Base-by-base conservation (phyloP, 2,329 filamentous ascomycete species). In the Raffaelea ambrosiae region DNA sequence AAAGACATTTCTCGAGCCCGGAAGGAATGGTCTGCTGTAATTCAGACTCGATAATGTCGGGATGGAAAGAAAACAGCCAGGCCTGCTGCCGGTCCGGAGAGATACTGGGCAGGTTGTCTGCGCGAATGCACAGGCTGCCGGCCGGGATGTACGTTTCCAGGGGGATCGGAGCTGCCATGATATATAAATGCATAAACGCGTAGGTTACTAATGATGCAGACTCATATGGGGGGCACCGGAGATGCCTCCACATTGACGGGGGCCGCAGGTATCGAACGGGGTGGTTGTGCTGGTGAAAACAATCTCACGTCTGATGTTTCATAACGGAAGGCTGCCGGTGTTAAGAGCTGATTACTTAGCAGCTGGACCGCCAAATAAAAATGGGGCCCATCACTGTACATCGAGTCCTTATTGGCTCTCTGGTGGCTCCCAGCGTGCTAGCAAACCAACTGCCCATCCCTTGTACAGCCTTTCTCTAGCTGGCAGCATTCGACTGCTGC, bases 391-490 rank as follows among this genome's bases (percentile, higher is more conserved):
- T 16, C n/a, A 8, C 4, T 18, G 31, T 19, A 20, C 7, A 11
- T 5, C n/a, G n/a, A 13, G 16, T 14, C 20, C 31, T 16, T 29
- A 29, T 29, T 29, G 26, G 3, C 5, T 39, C 19, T 22, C 16
- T 26, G 18, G 26, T 5, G 21, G 14, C 40, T 45, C 41, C 63
- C 75, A 82, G 50, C 74, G 67, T 53, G 74, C 71, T 50, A 88
- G 58, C 18, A 88, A 59, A 2, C 81, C 82, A 5, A 88, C 79
- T 22, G 73, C 72, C 83, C 83, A 88, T n/a, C 73, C 76, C 58
- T 77, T 71, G 54, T 86, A 84, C 23, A 56, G 65, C 48, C 78
- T 70, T 50, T 83, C 77, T 9, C 66, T 66, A 0, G 54, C 59
- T 2, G 84, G 83, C 9, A 88, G 59, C 16, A 79, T 58, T 3